A percentile compares a stretch with the other conserved stretches of the same genome.
Evolutionary conservation across 2,329 filamentous ascomycete genomes (phyloP).

Genomic region (Talaromyces islandicus): DNA sequence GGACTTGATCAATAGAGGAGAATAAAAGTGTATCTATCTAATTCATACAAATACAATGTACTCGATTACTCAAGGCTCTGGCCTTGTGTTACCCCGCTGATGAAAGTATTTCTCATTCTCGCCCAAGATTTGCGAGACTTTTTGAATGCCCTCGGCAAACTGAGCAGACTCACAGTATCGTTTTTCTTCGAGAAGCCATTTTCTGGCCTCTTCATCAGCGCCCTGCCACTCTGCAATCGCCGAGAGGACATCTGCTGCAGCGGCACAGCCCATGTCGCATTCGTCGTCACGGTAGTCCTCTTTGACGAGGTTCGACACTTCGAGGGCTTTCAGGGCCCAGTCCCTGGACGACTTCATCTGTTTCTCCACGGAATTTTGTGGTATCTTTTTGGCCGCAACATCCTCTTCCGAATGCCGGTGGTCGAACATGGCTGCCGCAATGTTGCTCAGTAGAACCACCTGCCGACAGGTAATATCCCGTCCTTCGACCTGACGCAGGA

Average conservation of each 20-base stretch:
- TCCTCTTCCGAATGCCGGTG: constrained; percentile 15
- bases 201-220: constrained; percentile 57
- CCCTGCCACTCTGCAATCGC: constrained; percentile 75
- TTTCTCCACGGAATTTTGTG: constrained; percentile 52
- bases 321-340: constrained; percentile 11
- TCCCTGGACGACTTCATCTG: constrained; percentile 9
- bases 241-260: constrained; percentile 69
- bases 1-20: background rate
- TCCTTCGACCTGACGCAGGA: constrained; percentile 49
- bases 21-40: background rate
- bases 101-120: background rate
- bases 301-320: constrained; percentile 7
- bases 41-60: background rate
- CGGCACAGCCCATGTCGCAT: constrained; percentile 77
- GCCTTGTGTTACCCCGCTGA: background rate
- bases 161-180: constrained; percentile 47
- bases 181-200: constrained; percentile 63
- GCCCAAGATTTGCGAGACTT: constrained; percentile 16
- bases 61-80: background rate
- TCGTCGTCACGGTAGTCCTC: constrained; percentile 61
- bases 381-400: constrained; percentile 53
- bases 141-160: constrained; percentile 26
- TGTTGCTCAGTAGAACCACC: constrained; percentile 63
- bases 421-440: constrained; percentile 41
- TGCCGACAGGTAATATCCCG: constrained; percentile 62